Evolutionary conservation across 345 rosid species (phyloP).

Genomic region (Firmiana major): DNA sequence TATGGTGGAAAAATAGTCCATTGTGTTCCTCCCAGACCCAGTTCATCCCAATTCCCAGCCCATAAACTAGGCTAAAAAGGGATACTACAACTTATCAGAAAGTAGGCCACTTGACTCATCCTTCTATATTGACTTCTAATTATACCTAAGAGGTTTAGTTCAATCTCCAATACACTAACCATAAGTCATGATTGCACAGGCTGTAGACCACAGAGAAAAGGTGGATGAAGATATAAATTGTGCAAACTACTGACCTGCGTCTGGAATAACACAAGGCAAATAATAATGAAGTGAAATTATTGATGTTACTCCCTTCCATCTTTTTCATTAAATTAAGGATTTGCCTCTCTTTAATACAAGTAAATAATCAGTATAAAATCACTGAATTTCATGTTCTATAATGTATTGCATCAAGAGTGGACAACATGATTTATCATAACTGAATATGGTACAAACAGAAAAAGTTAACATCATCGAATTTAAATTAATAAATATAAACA

Average conservation of each 20-base stretch:
- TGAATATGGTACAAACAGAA: neutral
- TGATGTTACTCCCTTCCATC: neutral
- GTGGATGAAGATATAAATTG: neutral
- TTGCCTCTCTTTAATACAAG: neutral
- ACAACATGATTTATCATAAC: neutral
- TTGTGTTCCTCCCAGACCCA: conserved; percentile 9
- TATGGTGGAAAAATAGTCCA: neutral
- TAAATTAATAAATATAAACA: neutral
- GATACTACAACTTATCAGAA: conserved; percentile 18
- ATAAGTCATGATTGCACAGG: neutral
- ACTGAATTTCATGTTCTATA: neutral
- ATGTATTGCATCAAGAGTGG: neutral
- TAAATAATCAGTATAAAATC: neutral
- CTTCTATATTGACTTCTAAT: conserved; percentile 5
- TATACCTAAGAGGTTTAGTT: neutral
- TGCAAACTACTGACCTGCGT: neutral
- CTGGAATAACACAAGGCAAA: neutral
- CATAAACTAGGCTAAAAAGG: conserved; percentile 8
- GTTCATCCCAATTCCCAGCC: neutral
- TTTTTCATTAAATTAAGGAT: neutral
- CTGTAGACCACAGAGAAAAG: neutral
- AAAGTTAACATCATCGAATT: neutral
- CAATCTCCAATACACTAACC: neutral
- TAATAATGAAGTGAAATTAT: neutral
- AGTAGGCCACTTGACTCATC: conserved; percentile 10